phyloP scores from a whole-genome alignment of 352 stramenopile genomes.

The Globisporangium barbulae region DNA sequence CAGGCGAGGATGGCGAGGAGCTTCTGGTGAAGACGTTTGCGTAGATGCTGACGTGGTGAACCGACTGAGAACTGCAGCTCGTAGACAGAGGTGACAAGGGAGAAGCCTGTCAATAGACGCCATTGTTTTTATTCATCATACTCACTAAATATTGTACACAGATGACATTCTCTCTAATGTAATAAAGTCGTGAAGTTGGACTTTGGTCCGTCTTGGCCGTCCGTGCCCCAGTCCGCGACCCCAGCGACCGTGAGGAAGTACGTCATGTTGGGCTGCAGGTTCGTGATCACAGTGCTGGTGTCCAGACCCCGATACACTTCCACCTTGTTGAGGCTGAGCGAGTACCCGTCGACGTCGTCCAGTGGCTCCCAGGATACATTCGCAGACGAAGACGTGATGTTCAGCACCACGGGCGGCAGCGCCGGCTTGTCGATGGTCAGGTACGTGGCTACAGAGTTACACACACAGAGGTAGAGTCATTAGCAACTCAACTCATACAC shows the following conservation, averaged over 20 bases:
- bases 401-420: constrained; percentile 26
- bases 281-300: constrained; percentile 32
- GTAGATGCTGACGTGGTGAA: background rate
- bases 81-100: background rate
- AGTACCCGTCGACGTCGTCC: constrained; percentile 58
- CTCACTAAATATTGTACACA: background rate
- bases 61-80: background rate
- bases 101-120: background rate
- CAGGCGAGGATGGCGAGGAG: constrained; percentile 1
- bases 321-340: constrained; percentile 68
- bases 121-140: background rate
- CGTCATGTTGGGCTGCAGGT: constrained; percentile 58
- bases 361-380: constrained; percentile 53
- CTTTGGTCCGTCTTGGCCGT: constrained; percentile 47
- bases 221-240: constrained; percentile 55
- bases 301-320: constrained; percentile 64
- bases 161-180: background rate
- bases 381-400: constrained; percentile 37
- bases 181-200: constrained; percentile 68
- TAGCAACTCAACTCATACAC: background rate
- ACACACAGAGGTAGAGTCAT: background rate
- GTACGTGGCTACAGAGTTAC: constrained; percentile 43
- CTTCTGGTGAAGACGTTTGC: constrained; percentile 10
- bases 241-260: constrained; percentile 75
- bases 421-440: constrained; percentile 44